These are phyloP conservation scores for Aquilaria sinensis DNA, from an alignment of 345 rosid genomes.

Conservation along the genomic window DNA sequence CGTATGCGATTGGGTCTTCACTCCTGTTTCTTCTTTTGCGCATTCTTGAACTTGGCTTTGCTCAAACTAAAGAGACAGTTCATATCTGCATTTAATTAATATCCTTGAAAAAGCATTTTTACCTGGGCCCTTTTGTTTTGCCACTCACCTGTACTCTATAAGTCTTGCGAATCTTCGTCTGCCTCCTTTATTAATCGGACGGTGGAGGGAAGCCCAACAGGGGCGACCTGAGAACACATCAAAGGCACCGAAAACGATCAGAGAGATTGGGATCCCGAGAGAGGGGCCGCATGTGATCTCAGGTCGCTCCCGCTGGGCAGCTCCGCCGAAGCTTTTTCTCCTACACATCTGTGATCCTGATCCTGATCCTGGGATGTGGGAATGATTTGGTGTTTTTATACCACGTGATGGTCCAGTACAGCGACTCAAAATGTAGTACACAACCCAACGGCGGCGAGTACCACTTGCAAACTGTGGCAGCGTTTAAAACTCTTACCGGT, in stretches of 20 bases:
- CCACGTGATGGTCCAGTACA: background rate
- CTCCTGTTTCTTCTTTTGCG: too few species aligned
- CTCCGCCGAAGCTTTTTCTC: constrained; percentile 8
- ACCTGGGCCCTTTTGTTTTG: too few species aligned
- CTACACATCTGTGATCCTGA: background rate
- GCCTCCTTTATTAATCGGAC: background rate
- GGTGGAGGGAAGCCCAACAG: constrained; percentile 23
- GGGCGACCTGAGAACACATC: constrained; percentile 44
- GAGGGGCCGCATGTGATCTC: constrained; percentile 19
- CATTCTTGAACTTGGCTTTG: too few species aligned
- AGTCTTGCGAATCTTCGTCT: too few species aligned
- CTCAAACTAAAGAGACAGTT: too few species aligned
- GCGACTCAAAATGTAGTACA: background rate
- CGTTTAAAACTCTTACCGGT: too few species aligned
- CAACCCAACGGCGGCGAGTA: background rate
- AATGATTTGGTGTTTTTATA: background rate
- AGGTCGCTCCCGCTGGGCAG: constrained; percentile 29
- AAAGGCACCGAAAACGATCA: background rate
- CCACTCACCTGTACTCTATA: too few species aligned
- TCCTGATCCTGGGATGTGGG: background rate
- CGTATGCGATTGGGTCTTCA: too few species aligned
- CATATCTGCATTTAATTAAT: too few species aligned
- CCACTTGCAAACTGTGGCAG: too few species aligned
- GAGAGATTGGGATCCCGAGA: background rate
- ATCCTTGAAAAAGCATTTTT: too few species aligned